phyloP scores from a whole-genome alignment of 1,284 basidiomycete genomes.

The Cutaneotrichosporon cavernicola region DNA sequence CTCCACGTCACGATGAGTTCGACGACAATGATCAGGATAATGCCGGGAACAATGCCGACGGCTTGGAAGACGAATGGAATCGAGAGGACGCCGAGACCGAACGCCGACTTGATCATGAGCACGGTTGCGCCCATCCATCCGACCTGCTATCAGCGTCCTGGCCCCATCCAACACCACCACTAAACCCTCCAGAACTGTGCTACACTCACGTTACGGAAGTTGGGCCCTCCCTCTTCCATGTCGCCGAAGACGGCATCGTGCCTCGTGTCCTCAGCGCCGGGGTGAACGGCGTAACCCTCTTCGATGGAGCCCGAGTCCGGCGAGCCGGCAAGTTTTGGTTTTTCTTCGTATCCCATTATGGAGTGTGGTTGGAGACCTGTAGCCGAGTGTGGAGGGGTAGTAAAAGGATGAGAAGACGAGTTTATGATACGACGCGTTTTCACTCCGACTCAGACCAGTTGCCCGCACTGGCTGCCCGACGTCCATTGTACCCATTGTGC shows the following conservation, averaged over 20 bases:
- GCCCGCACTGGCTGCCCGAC: background rate
- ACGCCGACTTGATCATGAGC: constrained; percentile 63
- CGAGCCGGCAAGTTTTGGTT: background rate
- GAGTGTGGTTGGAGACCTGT: background rate
- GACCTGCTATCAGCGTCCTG: constrained; percentile 16
- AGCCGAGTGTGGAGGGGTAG: background rate
- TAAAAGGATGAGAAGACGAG: background rate
- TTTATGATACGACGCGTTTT: background rate
- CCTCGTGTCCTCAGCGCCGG: constrained; percentile 6
- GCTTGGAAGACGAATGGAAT: constrained; percentile 60
- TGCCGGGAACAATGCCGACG: constrained; percentile 59
- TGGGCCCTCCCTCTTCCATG: constrained; percentile 31
- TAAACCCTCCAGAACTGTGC: background rate
- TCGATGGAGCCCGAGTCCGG: background rate
- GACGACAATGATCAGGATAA: constrained; percentile 56
- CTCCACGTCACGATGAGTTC: constrained; percentile 45
- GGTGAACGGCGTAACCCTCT: background rate
- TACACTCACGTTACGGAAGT: constrained; percentile 33
- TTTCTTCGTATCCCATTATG: background rate
- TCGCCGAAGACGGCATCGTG: constrained; percentile 39
- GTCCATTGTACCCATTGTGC: background rate
- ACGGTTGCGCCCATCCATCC: constrained; percentile 41
- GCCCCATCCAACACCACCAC: too few species aligned
- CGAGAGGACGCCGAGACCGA: constrained; percentile 62
- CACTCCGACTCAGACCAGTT: background rate